Evolutionary conservation across 768 basidiomycete genomes (phyloP).

Genomic region (Lactarius sp.): DNA sequence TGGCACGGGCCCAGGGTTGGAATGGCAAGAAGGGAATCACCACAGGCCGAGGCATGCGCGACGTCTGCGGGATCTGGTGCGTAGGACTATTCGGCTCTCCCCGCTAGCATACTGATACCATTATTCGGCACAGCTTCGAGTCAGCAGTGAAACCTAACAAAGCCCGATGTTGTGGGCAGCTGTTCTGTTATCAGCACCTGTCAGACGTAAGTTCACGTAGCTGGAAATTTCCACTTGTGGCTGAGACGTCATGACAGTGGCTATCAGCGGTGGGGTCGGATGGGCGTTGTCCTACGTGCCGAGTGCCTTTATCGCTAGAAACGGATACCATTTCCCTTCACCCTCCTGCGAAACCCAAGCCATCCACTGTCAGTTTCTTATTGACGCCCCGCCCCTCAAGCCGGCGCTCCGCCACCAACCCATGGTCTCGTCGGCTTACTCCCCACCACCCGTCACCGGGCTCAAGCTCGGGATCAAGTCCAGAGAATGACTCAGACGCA

Average conservation of each 20-base stretch:
- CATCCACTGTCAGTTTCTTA: constrained; percentile 3
- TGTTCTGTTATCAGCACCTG: constrained; percentile 26
- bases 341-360: constrained; percentile 14
- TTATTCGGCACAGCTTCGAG: constrained; percentile 24
- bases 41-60: constrained; percentile 16
- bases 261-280: constrained; percentile 19
- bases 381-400: constrained; percentile 1
- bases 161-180: constrained; percentile 24
- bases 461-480: constrained; percentile 20
- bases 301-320: constrained; percentile 23
- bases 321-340: constrained; percentile 24
- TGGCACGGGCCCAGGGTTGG: constrained; percentile 13
- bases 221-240: not conserved
- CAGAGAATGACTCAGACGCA: constrained; percentile 14
- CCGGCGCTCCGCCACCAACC: not conserved
- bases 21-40: constrained; percentile 25
- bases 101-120: not conserved
- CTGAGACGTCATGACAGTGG: constrained; percentile 18
- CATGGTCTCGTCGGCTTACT: constrained; percentile 9
- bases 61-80: constrained; percentile 27
- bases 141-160: constrained; percentile 25
- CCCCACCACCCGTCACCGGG: constrained; percentile 2
- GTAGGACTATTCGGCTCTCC: constrained; percentile 8
- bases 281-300: constrained; percentile 27
- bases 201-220: constrained; percentile 23